Evolutionary conservation across 768 basidiomycete species (phyloP), one percentile per base, ranked within the genome.

Genomic region (Agaricus subrufescens): DNA sequence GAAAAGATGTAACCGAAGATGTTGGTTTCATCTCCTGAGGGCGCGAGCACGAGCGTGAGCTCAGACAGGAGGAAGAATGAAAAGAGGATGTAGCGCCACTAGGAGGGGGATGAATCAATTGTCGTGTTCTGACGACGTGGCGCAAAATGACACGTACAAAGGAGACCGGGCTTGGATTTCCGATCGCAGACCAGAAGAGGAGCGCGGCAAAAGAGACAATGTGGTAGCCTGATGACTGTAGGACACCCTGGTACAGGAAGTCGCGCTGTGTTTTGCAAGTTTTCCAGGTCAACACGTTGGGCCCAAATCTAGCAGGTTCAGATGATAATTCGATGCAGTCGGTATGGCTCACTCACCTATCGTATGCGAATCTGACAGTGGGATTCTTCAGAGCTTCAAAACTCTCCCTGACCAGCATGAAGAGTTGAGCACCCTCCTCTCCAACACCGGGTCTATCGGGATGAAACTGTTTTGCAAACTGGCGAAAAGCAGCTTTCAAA

Each of bases 1-100:
- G 89, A 90, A 70, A 89, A 86, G 30, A 84, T 37, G 27, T 60
- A 74, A 0, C 82, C 81, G 3, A 76, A 69, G 57, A 90, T 47
- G 38, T 51, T 54, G 14, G 67, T 63, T 10, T 62, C 47, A 0
- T 71, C 46, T n/a, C 77, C 75, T 23, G 82, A 78, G 0, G 86
- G 84, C 0, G 81, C 74, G 50, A 93, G 74, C 45, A 90, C 74
- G 54, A 90, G 79, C 25, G 76, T 73, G 51, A 91, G 71, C 66
- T 93, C 91, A 11, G 78, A 75, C 4, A 79, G 77, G 46, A 86
- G 77, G 51, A 85, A 69, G 29, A 77, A 71, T n/a, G 79, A 69
- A 62, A 86, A 89, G n/a, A 90, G 71, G 51, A 86, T 69, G 67
- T 87, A 91, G 14, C 91, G 83, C 91, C 91, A 94, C 90, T 91